Evolutionary conservation across 164 flowering plant genomes (phyloP).

Genomic region (Liquidambar formosana): DNA sequence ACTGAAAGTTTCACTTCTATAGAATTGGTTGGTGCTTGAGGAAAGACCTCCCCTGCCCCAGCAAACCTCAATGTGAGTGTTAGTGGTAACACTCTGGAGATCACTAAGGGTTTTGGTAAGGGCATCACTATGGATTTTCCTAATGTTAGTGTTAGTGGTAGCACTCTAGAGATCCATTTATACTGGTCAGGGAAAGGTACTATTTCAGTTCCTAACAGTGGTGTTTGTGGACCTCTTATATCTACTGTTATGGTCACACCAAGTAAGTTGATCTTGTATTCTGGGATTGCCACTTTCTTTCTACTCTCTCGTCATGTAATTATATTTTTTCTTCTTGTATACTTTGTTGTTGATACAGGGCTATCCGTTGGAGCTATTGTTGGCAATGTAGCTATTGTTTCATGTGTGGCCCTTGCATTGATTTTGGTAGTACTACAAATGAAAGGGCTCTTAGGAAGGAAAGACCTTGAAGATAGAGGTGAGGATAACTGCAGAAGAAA

Average conservation of each 20-base stretch:
- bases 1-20: too few species aligned
- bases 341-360: background rate
- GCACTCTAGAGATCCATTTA: slow-evolving; percentile 69
- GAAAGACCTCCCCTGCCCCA: too few species aligned
- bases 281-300: background rate
- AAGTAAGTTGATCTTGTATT: slow-evolving; percentile 42
- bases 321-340: background rate
- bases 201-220: slow-evolving; percentile 59
- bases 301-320: background rate
- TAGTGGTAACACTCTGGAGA: slow-evolving; percentile 60
- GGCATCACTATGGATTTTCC: slow-evolving; percentile 25
- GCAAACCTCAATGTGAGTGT: too few species aligned
- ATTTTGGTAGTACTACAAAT: slow-evolving; percentile 42
- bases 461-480: slow-evolving; percentile 56
- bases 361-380: slow-evolving; percentile 26
- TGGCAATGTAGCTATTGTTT: slow-evolving; percentile 64
- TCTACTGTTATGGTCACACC: slow-evolving; percentile 79
- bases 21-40: too few species aligned
- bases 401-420: slow-evolving; percentile 30
- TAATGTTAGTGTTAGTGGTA: slow-evolving; percentile 40
- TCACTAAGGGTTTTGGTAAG: slow-evolving; percentile 89
- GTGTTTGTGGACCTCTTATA: slow-evolving; percentile 82
- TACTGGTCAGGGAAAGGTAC: slow-evolving; percentile 94
- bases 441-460: slow-evolving; percentile 51
- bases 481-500: background rate